Evolutionary conservation across 2,329 filamentous ascomycete genomes (phyloP).

Genomic region (Cytospora schulzeri): DNA sequence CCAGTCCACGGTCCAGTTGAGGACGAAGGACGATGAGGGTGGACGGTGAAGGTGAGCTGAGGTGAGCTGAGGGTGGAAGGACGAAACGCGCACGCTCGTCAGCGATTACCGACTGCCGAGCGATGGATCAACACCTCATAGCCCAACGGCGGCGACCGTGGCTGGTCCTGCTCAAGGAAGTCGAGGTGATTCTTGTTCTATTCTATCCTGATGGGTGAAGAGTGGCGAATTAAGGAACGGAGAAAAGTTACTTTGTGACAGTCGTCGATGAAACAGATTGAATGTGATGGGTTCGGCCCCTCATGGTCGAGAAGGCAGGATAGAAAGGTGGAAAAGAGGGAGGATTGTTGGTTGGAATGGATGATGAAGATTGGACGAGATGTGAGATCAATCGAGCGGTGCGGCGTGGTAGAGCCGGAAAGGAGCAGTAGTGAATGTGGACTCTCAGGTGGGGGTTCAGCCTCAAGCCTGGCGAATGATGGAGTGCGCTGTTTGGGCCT

Average conservation of each 20-base stretch:
- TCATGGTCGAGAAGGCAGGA: background rate
- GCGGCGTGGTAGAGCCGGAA: background rate
- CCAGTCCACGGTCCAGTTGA: slow-evolving; percentile 1
- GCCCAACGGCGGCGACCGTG: slow-evolving; percentile 17
- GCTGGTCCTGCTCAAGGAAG: slow-evolving; percentile 10
- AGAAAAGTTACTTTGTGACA: slow-evolving; percentile 2
- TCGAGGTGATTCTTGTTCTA: slow-evolving; percentile 1
- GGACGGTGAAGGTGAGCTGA: slow-evolving; percentile 8
- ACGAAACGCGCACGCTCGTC: slow-evolving; percentile 15
- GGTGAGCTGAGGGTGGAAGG: background rate
- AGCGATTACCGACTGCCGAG: slow-evolving; percentile 25
- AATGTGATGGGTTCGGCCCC: slow-evolving; percentile 13
- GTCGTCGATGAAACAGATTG: slow-evolving; percentile 6
- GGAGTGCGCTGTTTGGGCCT: background rate
- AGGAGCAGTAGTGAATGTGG: background rate
- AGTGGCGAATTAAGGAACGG: slow-evolving; percentile 8
- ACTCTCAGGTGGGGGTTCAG: slow-evolving; percentile 4
- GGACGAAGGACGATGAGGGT: background rate
- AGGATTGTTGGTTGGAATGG: background rate
- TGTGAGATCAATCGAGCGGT: slow-evolving; percentile 12
- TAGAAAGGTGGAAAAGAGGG: background rate
- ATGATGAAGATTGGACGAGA: slow-evolving; percentile 19
- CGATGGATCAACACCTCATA: slow-evolving; percentile 21
- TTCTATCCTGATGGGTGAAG: background rate
- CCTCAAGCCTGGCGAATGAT: slow-evolving; percentile 11